Percentiles rank a stretch among this genome's conserved stretches.
These are phyloP conservation scores for Alternaria conjuncta DNA, from an alignment of 2,329 filamentous ascomycete species.

Conservation along the genomic window DNA sequence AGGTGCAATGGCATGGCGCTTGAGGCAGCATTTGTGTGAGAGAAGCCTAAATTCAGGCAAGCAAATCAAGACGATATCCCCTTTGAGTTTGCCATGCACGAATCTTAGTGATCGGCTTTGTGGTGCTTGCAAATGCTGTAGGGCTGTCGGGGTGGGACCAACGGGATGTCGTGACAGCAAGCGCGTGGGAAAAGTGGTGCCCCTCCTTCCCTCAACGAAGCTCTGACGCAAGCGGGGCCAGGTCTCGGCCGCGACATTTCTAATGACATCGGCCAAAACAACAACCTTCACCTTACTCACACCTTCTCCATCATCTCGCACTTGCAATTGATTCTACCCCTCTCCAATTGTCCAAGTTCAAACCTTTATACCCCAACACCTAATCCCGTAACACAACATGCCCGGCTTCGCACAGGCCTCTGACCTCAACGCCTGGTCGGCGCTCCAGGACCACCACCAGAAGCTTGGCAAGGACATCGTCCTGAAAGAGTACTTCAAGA, in stretches of 20 bases:
- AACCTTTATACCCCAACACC: constrained; percentile 20
- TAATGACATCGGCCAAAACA: constrained; percentile 14
- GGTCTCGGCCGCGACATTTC: constrained; percentile 27
- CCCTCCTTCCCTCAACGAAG: constrained; percentile 19
- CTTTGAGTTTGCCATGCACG: constrained; percentile 19
- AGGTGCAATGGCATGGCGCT: constrained; percentile 41
- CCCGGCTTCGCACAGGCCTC: constrained; percentile 80
- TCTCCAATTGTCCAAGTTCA: constrained; percentile 13
- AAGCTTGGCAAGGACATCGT: constrained; percentile 86
- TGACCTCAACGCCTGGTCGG: constrained; percentile 84
- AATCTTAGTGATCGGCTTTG: constrained; percentile 36
- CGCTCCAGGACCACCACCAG: constrained; percentile 90
- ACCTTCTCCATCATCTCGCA: constrained; percentile 15
- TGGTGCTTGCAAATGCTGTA: constrained; percentile 7
- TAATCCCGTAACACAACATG: constrained; percentile 51
- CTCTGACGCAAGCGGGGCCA: constrained; percentile 35
- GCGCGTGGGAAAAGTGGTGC: constrained; percentile 24
- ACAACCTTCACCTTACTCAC: constrained; percentile 13
- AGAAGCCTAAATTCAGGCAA: constrained; percentile 35
- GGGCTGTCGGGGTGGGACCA: constrained; percentile 27
- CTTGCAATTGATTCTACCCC: constrained; percentile 22
- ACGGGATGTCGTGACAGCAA: constrained; percentile 17
- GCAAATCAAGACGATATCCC: constrained; percentile 45
- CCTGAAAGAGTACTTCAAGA: constrained; percentile 89
- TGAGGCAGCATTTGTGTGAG: constrained; percentile 46